Base-by-base conservation (phyloP, 805 yeast species). In the Lipomyces spencermartinsiae region DNA sequence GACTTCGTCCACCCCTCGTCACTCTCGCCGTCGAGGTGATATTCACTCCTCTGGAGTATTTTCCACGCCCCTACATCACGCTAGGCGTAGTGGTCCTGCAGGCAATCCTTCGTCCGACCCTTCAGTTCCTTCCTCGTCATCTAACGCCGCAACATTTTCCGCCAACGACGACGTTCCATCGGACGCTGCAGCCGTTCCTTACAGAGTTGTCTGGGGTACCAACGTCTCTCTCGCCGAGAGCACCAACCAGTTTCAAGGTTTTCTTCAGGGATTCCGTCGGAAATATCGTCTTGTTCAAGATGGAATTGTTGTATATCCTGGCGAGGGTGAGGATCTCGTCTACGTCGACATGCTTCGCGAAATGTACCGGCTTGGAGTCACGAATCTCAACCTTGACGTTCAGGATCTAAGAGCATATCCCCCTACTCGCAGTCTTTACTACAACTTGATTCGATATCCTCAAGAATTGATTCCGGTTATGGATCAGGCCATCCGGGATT, bases 381-480 rank as follows among this genome's bases (percentile, higher is more conserved):
- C 95, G 2, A 93, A 92, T 74, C 82, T 95, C 74, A 93, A 93
- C 76, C 80, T 95, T 70, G 99, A 95, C 76, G 89, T 94, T 1
- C 84, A 85, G 71, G 92, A 95, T 78, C 81, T 95, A 69, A 81
- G 89, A 65, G 88, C 95, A 6, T 92, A 86, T 75, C 88, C 90
- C 2, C 84, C 88, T 37, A 88, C 98, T 4, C 86, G 86, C 69
- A 92, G 90, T 75, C 81, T 95, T 62, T 95, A 91, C 79, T 85
- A 91, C 75, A 97, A 94, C 79, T 82, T 95, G 71, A 85, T 92
- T 72, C 91, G 92, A 76, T 95, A 93, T 77, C 99, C 99, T 0
- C 98, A 93, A 78, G 99, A 95, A 82, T 92, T 95, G 51, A 88
- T 95, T 64, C 98, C 99, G 10, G 92, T 95, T 74, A 93, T 95